Evolutionary conservation across 805 yeast genomes (phyloP), one percentile per base, ranked within the genome.

Genomic region (Lipomyces kockii): DNA sequence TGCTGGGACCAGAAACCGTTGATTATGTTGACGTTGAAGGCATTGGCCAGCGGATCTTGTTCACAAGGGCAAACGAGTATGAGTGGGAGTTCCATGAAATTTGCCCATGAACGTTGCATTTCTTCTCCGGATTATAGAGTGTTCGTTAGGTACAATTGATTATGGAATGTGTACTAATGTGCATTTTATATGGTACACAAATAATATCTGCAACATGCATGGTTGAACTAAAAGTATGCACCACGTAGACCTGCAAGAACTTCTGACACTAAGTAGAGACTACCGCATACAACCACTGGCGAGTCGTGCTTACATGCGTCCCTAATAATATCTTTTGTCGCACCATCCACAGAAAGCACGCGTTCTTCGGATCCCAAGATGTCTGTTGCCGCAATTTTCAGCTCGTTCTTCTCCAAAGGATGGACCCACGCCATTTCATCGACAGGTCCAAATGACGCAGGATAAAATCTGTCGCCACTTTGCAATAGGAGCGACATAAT

Each of bases 361-460:
- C 35, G 49, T 14, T 61, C 57, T 11, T 39, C 63, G 17, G n/a
- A 20, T 4, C 59, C 57, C n/a, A 58, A 0, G 81, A 79, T 39
- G 78, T 73, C 2, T 68, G 20, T 39, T 3, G 72, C 71, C 64
- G 68, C 67, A 60, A 62, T 8, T 17, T 63, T 60, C 46, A 88
- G 74, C 20, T 76, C 78, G 1, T 65, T 72, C 0, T 80, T 74
- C 3, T 75, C 73, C 69, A 81, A 82, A 0, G 93, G 79, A 54
- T 81, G 74, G 4, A 95, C 87, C 98, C 98, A 95, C 0, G 98
- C 97, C 99, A 95, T 95, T 0, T 91, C 89, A 14, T 89, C 93
- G 0, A 96, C 94, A 0, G 79, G 73, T 1, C 87, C 84, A 76
- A 93, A 95, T 39, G 80, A 75, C 0, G 94, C 87, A 0, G 88